These are phyloP conservation scores for Alloteropsis semialata DNA, from an alignment of 176 grass and related monocot genomes.

Conservation along the genomic window DNA sequence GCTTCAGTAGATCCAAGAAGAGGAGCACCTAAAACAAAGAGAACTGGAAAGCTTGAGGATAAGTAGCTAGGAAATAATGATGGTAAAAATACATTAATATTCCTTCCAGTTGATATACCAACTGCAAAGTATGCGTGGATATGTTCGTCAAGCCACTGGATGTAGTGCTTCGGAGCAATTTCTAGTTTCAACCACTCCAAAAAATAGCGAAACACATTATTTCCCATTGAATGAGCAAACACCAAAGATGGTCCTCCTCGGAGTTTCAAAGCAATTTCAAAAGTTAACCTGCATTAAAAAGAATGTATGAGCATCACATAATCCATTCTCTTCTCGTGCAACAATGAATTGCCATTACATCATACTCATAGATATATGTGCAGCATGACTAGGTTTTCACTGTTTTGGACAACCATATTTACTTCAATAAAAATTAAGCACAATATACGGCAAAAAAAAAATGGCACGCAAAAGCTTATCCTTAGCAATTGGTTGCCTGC, in stretches of 20 bases:
- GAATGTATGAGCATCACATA: constrained; percentile 24
- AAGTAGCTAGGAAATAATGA: constrained; percentile 12
- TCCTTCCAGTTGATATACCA: constrained; percentile 43
- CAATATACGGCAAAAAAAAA: neutral
- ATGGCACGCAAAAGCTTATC: neutral
- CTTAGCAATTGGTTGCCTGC: neutral
- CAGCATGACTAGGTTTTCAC: neutral
- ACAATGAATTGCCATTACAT: neutral
- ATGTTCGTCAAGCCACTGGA: constrained; percentile 84
- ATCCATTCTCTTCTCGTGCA: constrained; percentile 10
- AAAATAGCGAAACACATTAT: constrained; percentile 96
- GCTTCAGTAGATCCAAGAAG: constrained; percentile 87
- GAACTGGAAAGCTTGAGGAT: neutral
- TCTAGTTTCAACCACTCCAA: constrained; percentile 97
- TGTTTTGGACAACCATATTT: neutral
- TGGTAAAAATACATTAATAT: constrained; percentile 11
- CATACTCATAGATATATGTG: neutral
- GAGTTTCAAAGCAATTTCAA: constrained; percentile 89
- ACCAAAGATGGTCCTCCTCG: constrained; percentile 91
- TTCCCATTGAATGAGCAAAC: constrained; percentile 99
- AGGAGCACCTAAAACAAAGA: constrained; percentile 60
- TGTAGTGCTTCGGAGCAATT: constrained; percentile 87
- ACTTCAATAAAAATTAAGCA: constrained; percentile 2
- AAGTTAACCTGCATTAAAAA: constrained; percentile 70
- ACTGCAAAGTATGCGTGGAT: constrained; percentile 98